Conservation (phyloP, 2,329 filamentous ascomycete genomes). For the Pyrenophora teres region DNA sequence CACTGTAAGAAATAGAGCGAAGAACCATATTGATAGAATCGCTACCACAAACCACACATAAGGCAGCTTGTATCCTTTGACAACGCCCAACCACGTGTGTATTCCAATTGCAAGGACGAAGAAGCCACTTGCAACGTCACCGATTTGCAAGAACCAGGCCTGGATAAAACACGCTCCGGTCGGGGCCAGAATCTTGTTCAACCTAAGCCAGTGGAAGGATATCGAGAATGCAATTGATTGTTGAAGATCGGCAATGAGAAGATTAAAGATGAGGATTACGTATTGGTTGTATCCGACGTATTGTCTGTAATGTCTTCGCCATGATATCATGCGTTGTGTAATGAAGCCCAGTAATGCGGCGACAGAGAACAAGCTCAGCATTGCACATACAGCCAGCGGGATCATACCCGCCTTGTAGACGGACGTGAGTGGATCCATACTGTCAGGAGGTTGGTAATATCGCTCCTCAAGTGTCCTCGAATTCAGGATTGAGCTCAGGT, state of each 20-base stretch:
- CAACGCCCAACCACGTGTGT: constrained; percentile 58
- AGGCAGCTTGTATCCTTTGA: constrained; percentile 53
- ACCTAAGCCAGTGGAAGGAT: constrained; percentile 54
- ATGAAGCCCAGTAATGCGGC: constrained; percentile 53
- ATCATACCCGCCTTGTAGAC: constrained; percentile 51
- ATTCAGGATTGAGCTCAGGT: constrained; percentile 15
- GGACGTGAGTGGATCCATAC: constrained; percentile 37
- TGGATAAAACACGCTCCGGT: constrained; percentile 56
- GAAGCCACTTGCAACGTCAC: constrained; percentile 58
- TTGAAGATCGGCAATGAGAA: constrained; percentile 59
- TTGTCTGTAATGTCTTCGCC: constrained; percentile 54
- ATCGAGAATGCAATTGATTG: constrained; percentile 58
- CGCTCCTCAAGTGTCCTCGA: constrained; percentile 21
- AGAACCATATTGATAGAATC: constrained; percentile 54
- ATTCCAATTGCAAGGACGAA: constrained; percentile 60
- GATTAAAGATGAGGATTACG: constrained; percentile 59
- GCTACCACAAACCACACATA: constrained; percentile 52
- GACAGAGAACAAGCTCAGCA: constrained; percentile 55
- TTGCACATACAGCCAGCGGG: constrained; percentile 53
- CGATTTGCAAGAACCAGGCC: constrained; percentile 58
- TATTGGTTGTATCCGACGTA: constrained; percentile 61
- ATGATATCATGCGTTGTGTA: constrained; percentile 57
- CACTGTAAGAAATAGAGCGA: constrained; percentile 53
- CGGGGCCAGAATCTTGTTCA: constrained; percentile 51
- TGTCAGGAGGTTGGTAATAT: constrained; percentile 35